Conservation (phyloP, 352 stramenopile species). For the Pythium biforme region DNA sequence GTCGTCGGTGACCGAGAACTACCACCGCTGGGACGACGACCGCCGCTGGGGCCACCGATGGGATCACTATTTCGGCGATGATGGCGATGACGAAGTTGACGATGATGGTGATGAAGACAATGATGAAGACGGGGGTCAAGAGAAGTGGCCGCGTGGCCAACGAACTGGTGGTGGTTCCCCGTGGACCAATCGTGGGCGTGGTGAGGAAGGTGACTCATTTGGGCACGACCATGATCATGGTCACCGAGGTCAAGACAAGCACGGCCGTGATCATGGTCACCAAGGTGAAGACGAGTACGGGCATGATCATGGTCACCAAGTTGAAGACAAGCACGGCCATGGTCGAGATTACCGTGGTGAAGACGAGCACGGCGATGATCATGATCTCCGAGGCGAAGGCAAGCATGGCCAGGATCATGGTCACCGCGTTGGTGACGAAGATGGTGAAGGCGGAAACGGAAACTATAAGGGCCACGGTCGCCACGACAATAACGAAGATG, state of each 20-base stretch:
- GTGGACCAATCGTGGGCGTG: not conserved
- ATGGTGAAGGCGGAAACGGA: too few species aligned
- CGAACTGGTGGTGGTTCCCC: not conserved
- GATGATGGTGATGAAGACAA: not conserved
- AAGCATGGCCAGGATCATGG: not conserved
- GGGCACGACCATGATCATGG: too few species aligned
- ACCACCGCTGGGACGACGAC: not conserved
- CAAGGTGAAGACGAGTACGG: not conserved
- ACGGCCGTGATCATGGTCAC: too few species aligned
- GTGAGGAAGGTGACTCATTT: too few species aligned
- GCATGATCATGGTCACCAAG: too few species aligned
- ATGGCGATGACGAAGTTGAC: not conserved
- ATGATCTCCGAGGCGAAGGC: not conserved
- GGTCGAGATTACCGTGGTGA: not conserved
- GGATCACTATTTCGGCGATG: not conserved
- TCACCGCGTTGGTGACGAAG: not conserved
- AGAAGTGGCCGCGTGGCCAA: not conserved
- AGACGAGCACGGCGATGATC: not conserved
- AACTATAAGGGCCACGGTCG: not conserved
- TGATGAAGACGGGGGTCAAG: not conserved
- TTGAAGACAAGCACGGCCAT: too few species aligned
- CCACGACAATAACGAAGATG: not conserved
- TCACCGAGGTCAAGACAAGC: too few species aligned
- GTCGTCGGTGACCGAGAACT: slow-evolving; percentile 1
- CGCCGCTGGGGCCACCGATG: not conserved